Conservation (phyloP, 352 stramenopile species). For the Phytophthora sp. region DNA sequence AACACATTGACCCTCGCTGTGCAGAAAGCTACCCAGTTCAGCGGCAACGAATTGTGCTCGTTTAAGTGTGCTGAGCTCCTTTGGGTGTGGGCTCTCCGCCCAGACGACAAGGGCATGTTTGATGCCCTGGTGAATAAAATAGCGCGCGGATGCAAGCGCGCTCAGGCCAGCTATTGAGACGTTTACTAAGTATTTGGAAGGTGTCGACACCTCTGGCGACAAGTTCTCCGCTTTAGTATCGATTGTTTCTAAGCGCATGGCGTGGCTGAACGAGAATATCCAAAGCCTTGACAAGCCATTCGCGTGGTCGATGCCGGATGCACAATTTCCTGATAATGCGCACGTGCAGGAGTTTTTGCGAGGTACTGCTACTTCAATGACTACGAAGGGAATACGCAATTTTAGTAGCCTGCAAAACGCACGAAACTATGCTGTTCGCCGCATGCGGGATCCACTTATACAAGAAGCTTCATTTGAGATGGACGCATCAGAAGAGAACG, state of each 20-base stretch:
- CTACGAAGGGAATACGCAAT: not conserved
- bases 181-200: not conserved
- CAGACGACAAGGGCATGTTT: not conserved
- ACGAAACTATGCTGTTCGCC: not conserved
- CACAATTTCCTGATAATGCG: conserved; percentile 1
- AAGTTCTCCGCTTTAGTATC: not conserved
- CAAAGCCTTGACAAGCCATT: conserved; percentile 2
- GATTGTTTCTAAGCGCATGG: not conserved
- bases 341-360: conserved; percentile 1
- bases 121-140: not conserved
- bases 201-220: not conserved
- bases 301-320: conserved; percentile 10
- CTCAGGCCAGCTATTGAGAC: not conserved
- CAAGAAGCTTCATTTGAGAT: conserved; percentile 8
- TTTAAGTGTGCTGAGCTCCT: not conserved
- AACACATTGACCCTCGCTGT: not conserved
- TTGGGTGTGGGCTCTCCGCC: conserved; percentile 5
- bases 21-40: not conserved
- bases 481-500: not conserved
- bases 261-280: conserved; percentile 11
- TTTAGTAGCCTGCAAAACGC: conserved; percentile 5
- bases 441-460: not conserved
- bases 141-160: not conserved
- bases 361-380: not conserved
- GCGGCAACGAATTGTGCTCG: not conserved